Percentiles rank a stretch among this genome's conserved stretches.
Evolutionary conservation across 257 asterid genomes (phyloP).

Genomic region (Striga asiatica): DNA sequence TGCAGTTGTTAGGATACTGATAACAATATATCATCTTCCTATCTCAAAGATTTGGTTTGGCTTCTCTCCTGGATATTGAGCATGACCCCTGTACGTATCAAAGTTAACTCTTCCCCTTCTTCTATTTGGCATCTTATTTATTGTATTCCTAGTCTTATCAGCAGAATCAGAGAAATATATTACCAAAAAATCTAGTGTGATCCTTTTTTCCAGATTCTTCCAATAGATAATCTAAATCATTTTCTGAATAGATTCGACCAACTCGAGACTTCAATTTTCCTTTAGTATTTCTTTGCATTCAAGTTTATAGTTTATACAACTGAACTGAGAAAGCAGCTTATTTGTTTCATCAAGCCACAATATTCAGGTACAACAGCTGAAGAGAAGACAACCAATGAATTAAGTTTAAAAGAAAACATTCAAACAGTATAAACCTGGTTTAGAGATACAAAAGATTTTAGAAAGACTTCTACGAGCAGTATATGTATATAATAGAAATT

Average conservation of each 20-base stretch:
- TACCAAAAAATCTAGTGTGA: background rate
- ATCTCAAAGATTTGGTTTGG: background rate
- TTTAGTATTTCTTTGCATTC: background rate
- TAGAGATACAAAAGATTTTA: conserved; percentile 4
- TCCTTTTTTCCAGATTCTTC: background rate
- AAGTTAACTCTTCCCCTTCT: too few species aligned
- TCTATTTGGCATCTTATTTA: too few species aligned
- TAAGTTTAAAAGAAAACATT: conserved; percentile 5
- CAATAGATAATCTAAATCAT: background rate
- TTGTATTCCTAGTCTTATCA: background rate
- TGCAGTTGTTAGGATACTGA: background rate
- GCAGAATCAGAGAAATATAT: background rate
- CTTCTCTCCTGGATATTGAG: background rate
- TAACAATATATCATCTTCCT: background rate
- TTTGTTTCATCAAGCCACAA: background rate
- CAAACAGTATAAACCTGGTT: background rate
- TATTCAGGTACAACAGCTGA: background rate
- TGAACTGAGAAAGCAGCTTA: conserved; percentile 2
- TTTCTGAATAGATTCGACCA: background rate
- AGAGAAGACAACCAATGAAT: conserved; percentile 3
- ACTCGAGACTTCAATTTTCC: background rate
- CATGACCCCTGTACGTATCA: too few species aligned
- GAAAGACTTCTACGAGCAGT: conserved; percentile 7
- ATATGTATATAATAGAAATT: background rate
- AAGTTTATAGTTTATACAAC: background rate